Evolutionary conservation across 768 basidiomycete species (phyloP), one percentile per base, ranked within the genome.

Genomic region (Pleurotus salmoneostramineus): DNA sequence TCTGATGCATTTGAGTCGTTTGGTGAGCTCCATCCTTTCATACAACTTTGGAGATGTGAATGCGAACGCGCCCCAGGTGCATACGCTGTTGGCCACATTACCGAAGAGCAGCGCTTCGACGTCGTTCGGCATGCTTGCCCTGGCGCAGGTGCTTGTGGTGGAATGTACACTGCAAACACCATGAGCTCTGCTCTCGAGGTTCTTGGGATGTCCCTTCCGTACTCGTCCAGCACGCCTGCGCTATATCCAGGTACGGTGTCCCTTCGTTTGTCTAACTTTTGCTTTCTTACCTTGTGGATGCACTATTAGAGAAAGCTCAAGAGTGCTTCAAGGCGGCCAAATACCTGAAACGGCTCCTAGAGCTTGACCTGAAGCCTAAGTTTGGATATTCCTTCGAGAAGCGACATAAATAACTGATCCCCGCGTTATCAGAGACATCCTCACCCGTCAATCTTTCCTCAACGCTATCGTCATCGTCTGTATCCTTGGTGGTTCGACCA

Each of bases 131-230:
- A 94, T 71, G 85, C 92, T 34, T 95, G 93, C 65, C 91, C 93
- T 12, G 89, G 90, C 7, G 74, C 90, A 12, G 93, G 93, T 50
- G 89, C 87, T 21, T 93, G 92, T 63, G 91, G 92, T 32, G 91
- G 91, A 11, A 93, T 93, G 91, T 93, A 85, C 68, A 93, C 91
- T 6, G 92, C 93, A 35, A 94, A 94, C 64, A 93, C 92, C 0
- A 93, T 94, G 92, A 90, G 89, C 61, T 87, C 89, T 43, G 87
- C 82, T 14, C 76, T 95, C 33, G 93, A 94, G 69, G 89, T 84
- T 4, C 78, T 95, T 56, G 93, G 93, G 27, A 86, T 95, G 78
- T 89, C 90, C 10, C 74, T 94, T 47, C 93, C 91, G 0, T 93
- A 89, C 69, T 93, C 92, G 42, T 83, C 87, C 1, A 84, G 88